Evolutionary conservation across 164 flowering plant species (phyloP).

Genomic region (Kingdonia uniflora): DNA sequence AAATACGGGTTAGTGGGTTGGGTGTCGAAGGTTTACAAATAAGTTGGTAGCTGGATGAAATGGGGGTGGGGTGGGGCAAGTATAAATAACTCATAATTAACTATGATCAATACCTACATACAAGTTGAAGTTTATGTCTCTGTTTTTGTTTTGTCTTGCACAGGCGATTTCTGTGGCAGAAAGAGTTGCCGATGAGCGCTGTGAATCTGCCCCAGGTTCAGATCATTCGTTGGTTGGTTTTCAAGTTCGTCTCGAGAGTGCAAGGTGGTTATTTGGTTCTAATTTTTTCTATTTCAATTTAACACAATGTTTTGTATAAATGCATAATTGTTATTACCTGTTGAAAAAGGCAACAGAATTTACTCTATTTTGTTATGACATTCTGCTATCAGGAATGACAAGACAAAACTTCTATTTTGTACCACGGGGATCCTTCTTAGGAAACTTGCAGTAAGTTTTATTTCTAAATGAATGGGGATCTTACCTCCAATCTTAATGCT

Average conservation of each 20-base stretch:
- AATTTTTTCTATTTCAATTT: background rate
- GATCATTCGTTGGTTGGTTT: conserved; percentile 84
- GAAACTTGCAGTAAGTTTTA: conserved; percentile 50
- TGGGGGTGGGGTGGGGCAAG: no score
- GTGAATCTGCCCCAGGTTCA: conserved; percentile 74
- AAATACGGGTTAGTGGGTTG: no score
- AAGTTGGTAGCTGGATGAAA: no score
- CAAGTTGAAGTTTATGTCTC: background rate
- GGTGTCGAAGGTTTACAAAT: no score
- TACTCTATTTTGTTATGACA: no score
- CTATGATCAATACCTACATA: no score
- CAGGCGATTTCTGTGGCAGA: conserved; percentile 95
- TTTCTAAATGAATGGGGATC: background rate
- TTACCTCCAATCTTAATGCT: background rate
- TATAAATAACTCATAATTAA: no score
- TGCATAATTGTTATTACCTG: no score
- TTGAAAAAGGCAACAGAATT: no score
- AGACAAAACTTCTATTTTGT: conserved; percentile 87
- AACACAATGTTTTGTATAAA: no score
- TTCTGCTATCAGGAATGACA: conserved; percentile 46
- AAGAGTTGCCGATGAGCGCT: conserved; percentile 87
- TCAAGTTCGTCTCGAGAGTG: conserved; percentile 96
- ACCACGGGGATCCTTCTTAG: conserved; percentile 92
- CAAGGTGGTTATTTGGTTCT: conserved; percentile 36
- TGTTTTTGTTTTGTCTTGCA: conserved; percentile 1